phyloP scores from a whole-genome alignment of 441 rosid genomes.

The Adansonia madagascariensis region DNA sequence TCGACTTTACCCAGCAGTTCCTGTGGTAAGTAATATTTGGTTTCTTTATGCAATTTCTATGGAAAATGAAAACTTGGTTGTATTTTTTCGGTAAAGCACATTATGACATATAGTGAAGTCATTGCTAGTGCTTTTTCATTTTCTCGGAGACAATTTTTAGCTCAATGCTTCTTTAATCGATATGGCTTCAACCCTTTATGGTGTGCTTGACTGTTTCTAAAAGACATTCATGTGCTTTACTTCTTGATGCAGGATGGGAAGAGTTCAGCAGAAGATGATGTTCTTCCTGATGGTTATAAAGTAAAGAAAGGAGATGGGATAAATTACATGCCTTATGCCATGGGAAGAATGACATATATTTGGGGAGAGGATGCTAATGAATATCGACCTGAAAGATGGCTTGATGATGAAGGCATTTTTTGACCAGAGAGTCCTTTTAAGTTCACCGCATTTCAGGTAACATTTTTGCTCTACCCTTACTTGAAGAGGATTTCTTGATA shows the following conservation, averaged over 20 bases:
- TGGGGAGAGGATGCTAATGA: slow-evolving; percentile 53
- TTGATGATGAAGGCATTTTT: slow-evolving; percentile 36
- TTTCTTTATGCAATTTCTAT: too few relatives aligned
- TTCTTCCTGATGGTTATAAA: slow-evolving; percentile 45
- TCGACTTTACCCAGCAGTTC: slow-evolving; percentile 43
- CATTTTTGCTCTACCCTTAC: neutral
- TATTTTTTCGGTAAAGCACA: neutral
- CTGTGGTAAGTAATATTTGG: slow-evolving; percentile 27
- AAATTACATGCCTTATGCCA: slow-evolving; percentile 43
- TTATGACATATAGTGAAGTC: neutral
- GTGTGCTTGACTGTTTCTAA: neutral
- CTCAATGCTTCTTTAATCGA: neutral
- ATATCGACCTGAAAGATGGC: slow-evolving; percentile 53
- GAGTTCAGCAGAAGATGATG: slow-evolving; percentile 38
- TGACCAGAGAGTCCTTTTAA: slow-evolving; percentile 45
- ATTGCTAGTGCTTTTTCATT: too few relatives aligned
- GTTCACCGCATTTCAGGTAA: slow-evolving; percentile 55
- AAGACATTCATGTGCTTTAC: neutral
- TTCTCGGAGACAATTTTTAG: too few relatives aligned
- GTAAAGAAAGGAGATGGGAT: slow-evolving; percentile 49
- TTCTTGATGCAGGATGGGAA: slow-evolving; percentile 44
- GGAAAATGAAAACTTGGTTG: too few relatives aligned
- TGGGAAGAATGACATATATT: slow-evolving; percentile 50
- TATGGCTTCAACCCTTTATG: too few relatives aligned
- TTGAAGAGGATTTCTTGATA: neutral